These are phyloP conservation scores for Chloromonas sp. DNA, from an alignment of 163 green algal species.

Conservation along the genomic window DNA sequence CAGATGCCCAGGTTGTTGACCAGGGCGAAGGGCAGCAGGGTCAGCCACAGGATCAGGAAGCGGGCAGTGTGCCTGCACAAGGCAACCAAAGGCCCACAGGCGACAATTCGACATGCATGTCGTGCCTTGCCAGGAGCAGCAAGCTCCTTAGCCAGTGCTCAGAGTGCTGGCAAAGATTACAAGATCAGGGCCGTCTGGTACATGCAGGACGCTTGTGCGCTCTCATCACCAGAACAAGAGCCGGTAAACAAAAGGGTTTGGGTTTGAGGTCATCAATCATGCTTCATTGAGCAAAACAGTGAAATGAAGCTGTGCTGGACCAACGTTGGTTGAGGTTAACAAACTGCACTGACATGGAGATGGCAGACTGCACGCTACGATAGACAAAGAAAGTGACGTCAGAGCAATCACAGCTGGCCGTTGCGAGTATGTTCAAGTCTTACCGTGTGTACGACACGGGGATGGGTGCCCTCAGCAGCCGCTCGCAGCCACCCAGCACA, in stretches of 20 bases:
- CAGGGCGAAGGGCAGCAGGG: constrained; percentile 53
- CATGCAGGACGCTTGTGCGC: neutral
- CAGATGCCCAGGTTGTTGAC: constrained; percentile 24
- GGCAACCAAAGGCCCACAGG: neutral
- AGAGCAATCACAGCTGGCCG: too few relatives aligned
- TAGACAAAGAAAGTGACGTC: too few relatives aligned
- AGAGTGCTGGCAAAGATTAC: neutral
- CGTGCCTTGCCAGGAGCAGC: too few relatives aligned
- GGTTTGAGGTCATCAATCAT: too few relatives aligned
- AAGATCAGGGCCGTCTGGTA: neutral
- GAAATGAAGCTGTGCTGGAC: neutral
- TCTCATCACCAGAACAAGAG: too few relatives aligned
- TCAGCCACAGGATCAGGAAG: constrained; percentile 54
- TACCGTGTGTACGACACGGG: constrained; percentile 55
- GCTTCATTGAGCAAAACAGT: neutral
- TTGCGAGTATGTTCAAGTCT: neutral
- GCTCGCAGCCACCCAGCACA: constrained; percentile 60
- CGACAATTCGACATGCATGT: too few relatives aligned
- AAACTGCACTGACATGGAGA: neutral
- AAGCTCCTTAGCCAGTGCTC: too few relatives aligned
- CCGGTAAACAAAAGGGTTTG: too few relatives aligned
- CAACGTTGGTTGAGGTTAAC: neutral
- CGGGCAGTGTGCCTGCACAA: constrained; percentile 25
- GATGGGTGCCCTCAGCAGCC: constrained; percentile 64
- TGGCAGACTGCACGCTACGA: too few relatives aligned